These are phyloP conservation scores for Rubroshorea leprosula DNA, from an alignment of 345 rosid genomes.

Conservation along the genomic window DNA sequence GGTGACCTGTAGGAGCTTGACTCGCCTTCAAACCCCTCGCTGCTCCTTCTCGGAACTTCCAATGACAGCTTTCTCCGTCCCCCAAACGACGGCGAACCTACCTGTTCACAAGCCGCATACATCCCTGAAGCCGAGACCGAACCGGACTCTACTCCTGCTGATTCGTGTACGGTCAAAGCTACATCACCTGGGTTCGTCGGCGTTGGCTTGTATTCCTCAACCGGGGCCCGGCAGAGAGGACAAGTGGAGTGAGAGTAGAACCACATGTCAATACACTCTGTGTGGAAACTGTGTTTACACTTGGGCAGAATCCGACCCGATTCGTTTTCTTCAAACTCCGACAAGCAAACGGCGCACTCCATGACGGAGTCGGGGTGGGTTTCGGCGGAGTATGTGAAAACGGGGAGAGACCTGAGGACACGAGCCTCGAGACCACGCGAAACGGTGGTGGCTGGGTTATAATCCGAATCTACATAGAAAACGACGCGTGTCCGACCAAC, in stretches of 20 bases:
- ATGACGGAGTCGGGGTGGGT: constrained; percentile 36
- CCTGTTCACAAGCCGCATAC: constrained; percentile 22
- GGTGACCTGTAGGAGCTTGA: constrained; percentile 49
- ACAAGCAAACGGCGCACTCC: constrained; percentile 85
- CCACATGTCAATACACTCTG: constrained; percentile 95
- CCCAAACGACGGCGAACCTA: constrained; percentile 19
- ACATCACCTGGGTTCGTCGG: constrained; percentile 15
- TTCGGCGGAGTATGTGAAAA: constrained; percentile 44
- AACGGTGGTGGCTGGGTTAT: constrained; percentile 7
- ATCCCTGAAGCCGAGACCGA: constrained; percentile 27
- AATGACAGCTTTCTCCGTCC: constrained; percentile 36
- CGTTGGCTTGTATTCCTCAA: constrained; percentile 26
- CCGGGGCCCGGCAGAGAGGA: constrained; percentile 83
- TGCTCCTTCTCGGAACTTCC: constrained; percentile 31
- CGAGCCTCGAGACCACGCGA: constrained; percentile 52
- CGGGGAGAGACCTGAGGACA: constrained; percentile 61
- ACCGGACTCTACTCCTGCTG: constrained; percentile 19
- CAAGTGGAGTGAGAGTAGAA: constrained; percentile 86
- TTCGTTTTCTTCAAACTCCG: constrained; percentile 73
- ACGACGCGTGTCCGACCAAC: constrained; percentile 41
- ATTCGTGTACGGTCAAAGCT: constrained; percentile 12
- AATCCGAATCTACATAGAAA: constrained; percentile 41
- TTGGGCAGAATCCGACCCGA: constrained; percentile 73
- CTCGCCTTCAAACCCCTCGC: constrained; percentile 25
- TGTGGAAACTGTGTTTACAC: constrained; percentile 79